Evolutionary conservation across 2,329 filamentous ascomycete species (phyloP).

Genomic region (Paracamarosporium sp.): DNA sequence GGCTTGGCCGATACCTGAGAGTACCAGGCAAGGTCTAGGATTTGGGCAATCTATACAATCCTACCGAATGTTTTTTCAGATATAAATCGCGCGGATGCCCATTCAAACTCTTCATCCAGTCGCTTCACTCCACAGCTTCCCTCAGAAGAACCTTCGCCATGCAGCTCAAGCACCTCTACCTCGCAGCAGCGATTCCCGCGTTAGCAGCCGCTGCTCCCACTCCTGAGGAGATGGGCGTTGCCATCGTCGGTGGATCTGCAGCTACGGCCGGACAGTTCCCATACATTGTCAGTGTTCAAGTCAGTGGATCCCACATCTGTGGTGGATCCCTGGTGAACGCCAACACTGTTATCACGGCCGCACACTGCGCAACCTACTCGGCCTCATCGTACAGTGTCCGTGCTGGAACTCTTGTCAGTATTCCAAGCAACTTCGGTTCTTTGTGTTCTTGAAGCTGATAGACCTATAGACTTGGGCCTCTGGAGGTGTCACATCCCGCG

Average conservation of each 20-base stretch:
- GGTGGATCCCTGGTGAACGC: slow-evolving; percentile 11
- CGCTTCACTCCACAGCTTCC: neutral
- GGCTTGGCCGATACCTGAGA: neutral
- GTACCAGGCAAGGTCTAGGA: neutral
- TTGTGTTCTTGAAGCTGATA: neutral
- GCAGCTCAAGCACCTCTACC: slow-evolving; percentile 9
- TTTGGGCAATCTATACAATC: neutral
- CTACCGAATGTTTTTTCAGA: neutral
- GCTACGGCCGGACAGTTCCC: slow-evolving; percentile 13
- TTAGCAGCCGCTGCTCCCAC: slow-evolving; percentile 1
- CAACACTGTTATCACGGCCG: slow-evolving; percentile 16
- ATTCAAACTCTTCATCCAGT: neutral
- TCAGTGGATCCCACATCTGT: slow-evolving; percentile 4
- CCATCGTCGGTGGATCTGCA: slow-evolving; percentile 12
- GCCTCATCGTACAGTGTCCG: slow-evolving; percentile 4
- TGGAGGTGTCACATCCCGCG: slow-evolving; percentile 25
- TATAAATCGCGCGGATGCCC: slow-evolving; percentile 10
- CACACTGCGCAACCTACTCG: slow-evolving; percentile 2
- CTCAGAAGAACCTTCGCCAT: neutral
- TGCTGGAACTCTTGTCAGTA: slow-evolving; percentile 9
- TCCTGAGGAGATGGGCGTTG: neutral
- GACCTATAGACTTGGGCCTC: slow-evolving; percentile 21
- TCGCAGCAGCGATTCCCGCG: slow-evolving; percentile 8
- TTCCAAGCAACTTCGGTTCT: neutral
- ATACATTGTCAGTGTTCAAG: slow-evolving; percentile 10